These are phyloP conservation scores for Phaeodactylum tricornutum DNA, from an alignment of 108 stramenopile genomes.

Conservation along the genomic window DNA sequence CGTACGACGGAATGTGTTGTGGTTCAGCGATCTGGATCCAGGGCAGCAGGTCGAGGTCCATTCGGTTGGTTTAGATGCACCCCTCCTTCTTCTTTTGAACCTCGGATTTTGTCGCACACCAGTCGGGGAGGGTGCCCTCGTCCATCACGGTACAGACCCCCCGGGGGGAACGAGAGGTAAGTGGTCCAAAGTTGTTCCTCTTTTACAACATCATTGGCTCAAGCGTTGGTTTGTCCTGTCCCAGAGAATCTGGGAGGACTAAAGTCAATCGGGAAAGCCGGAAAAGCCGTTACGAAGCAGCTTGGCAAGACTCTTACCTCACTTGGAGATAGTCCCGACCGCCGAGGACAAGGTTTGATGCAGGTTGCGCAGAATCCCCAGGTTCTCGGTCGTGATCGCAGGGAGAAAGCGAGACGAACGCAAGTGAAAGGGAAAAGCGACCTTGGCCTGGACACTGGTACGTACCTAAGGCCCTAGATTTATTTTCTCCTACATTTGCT, in stretches of 20 bases:
- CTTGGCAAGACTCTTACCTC: constrained; percentile 56
- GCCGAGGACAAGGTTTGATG: constrained; percentile 40
- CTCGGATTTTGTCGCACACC: constrained; percentile 83
- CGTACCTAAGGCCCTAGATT: constrained; percentile 6
- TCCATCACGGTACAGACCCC: constrained; percentile 63
- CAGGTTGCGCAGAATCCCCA: constrained; percentile 17
- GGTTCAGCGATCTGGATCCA: constrained; percentile 79
- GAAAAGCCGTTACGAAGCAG: constrained; percentile 30
- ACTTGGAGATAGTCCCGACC: constrained; percentile 56
- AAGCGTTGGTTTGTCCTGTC: not conserved
- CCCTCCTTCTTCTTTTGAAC: constrained; percentile 82
- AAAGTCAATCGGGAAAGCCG: constrained; percentile 6
- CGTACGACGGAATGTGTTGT: constrained; percentile 51
- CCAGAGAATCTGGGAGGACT: constrained; percentile 7
- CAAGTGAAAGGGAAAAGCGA: constrained; percentile 2
- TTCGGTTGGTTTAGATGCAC: constrained; percentile 81
- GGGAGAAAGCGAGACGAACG: constrained; percentile 7
- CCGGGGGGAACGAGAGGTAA: constrained; percentile 12
- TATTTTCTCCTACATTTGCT: not conserved
- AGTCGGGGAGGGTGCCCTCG: constrained; percentile 78
- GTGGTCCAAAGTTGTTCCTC: constrained; percentile 3
- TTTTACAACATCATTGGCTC: too few species aligned
- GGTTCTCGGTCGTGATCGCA: constrained; percentile 11
- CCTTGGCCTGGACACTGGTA: constrained; percentile 34
- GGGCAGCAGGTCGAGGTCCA: constrained; percentile 79